Percentiles rank a stretch among this genome's conserved stretches.
Conservation (phyloP, 1,284 basidiomycete genomes). For the Somion occarium region DNA sequence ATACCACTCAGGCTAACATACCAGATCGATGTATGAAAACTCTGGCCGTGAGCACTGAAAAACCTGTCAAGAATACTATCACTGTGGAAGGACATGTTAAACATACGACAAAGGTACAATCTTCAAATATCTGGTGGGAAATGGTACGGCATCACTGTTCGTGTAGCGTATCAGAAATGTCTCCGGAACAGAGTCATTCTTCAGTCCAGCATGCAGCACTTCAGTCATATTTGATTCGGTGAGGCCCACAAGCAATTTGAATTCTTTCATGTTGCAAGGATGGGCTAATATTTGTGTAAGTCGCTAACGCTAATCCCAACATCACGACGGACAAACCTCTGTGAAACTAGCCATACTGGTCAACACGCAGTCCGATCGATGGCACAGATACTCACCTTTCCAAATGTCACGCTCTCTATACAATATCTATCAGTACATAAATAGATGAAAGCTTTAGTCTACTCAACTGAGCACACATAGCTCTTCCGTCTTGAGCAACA, state of each 20-base stretch:
- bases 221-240: constrained; percentile 61
- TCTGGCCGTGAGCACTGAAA: constrained; percentile 54
- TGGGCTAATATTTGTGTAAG: constrained; percentile 40
- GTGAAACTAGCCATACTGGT: constrained; percentile 37
- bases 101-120: constrained; percentile 69
- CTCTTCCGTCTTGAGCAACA: constrained; percentile 57
- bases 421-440: too few species aligned
- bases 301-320: background rate
- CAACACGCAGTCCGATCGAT: background rate
- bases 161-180: constrained; percentile 54
- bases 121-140: constrained; percentile 67
- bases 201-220: constrained; percentile 53
- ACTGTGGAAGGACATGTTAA: background rate
- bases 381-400: constrained; percentile 51
- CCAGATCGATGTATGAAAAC: constrained; percentile 78
- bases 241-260: constrained; percentile 64
- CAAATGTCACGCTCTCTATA: constrained; percentile 68
- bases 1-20: constrained; percentile 60
- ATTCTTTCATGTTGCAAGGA: constrained; percentile 80
- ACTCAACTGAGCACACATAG: constrained; percentile 62
- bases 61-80: background rate
- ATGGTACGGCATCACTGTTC: constrained; percentile 49
- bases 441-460: too few species aligned
- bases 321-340: constrained; percentile 38
- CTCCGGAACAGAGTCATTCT: constrained; percentile 60